phyloP scores from a whole-genome alignment of 2,329 filamentous ascomycete species.

The Colletotrichum sp. region DNA sequence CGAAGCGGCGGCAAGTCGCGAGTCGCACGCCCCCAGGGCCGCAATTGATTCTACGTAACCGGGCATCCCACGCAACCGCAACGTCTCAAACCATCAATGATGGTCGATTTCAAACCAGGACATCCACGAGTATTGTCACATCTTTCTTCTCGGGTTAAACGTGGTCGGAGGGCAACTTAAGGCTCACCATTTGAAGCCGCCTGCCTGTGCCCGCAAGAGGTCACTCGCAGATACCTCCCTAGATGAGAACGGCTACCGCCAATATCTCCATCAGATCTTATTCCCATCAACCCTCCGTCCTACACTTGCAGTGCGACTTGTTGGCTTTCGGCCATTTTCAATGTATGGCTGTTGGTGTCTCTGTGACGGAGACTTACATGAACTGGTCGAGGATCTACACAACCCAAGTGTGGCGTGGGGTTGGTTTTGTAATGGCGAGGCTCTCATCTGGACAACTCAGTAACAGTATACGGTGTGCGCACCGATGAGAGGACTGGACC shows the following conservation, averaged over 20 bases:
- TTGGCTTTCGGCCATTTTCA: conserved; percentile 53
- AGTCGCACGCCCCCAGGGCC: not conserved
- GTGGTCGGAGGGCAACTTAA: conserved; percentile 54
- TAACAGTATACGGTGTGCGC: conserved; percentile 28
- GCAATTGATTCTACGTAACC: not conserved
- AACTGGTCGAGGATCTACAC: conserved; percentile 58
- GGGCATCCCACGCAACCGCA: not conserved
- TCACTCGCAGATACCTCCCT: conserved; percentile 55
- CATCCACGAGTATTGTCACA: conserved; percentile 55
- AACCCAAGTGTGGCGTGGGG: conserved; percentile 52
- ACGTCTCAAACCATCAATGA: not conserved
- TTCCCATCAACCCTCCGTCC: conserved; percentile 59
- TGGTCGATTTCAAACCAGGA: conserved; percentile 31
- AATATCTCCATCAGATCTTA: conserved; percentile 49
- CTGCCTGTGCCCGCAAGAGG: conserved; percentile 58
- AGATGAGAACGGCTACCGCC: conserved; percentile 58
- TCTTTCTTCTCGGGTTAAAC: conserved; percentile 55
- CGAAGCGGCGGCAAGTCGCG: not conserved
- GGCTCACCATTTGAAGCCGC: conserved; percentile 47
- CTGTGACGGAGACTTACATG: conserved; percentile 53
- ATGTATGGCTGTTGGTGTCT: conserved; percentile 37
- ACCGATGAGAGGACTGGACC: conserved; percentile 41
- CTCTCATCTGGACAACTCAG: conserved; percentile 25
- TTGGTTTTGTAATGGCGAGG: conserved; percentile 32
- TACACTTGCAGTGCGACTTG: conserved; percentile 56